Base-by-base conservation (phyloP, 2,329 filamentous ascomycete species). In the Penicillium sp. region DNA sequence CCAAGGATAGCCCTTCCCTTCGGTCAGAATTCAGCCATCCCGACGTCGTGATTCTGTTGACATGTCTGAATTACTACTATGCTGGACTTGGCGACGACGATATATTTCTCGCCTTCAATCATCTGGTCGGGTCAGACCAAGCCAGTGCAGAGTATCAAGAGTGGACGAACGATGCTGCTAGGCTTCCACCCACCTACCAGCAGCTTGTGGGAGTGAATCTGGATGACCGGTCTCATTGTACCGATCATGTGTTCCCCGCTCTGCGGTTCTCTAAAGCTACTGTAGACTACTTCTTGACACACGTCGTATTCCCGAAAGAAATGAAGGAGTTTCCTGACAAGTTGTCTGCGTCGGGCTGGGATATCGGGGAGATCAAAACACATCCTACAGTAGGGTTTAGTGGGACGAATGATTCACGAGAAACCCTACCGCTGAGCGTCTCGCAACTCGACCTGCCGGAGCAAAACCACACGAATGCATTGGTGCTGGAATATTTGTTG, bases 331-430 rank as follows among this genome's bases (percentile, higher is more conserved):
- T 89, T 47, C 81, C 82, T 0, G 54, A 78, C 9, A 90, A 89
- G 58, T 71, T 91, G 0, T 85, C 83, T 0, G 79, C 84, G 0
- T 90, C 87, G 0, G 87, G 86, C 0, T 91, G 87, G 87, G 86
- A 91, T 58, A 73, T 90, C 19, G 61, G 58, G 6, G 67, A 74
- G 38, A 47, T 47, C 5, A 86, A 81, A 53, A 6, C 19, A 0
- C 72, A 83, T 21, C 76, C 80, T 0, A 85, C 81, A 0, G 86
- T 84, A 0, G 88, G 88, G 0, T 91, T 91, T 65, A 89, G 85
- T 53, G 87, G 88, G 0, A 91, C 88, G 0, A 87, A 85, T 25
- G 87, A 91, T 61, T 31, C 29, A 11, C 29, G 78, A 11, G 74
- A 78, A n/a, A 65, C 87, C 0, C 74, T 91, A 0, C 87, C 87